Percentiles rank a stretch among this genome's conserved stretches.
Conservation (phyloP, 2,329 filamentous ascomycete genomes). For the Fusarium secorum region DNA sequence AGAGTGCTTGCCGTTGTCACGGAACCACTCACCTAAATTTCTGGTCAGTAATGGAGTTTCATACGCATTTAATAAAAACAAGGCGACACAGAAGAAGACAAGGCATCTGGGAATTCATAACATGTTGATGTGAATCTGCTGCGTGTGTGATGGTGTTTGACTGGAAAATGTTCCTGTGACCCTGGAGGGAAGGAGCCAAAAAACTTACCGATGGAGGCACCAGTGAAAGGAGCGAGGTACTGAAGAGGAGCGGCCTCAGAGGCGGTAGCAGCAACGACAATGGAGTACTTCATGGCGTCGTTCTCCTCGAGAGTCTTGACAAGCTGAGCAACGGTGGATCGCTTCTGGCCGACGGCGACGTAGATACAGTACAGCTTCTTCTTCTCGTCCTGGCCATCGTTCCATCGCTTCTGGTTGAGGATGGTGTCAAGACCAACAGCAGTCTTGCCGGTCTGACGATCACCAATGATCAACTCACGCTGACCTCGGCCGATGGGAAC, state of each 20-base stretch:
- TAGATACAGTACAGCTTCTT: constrained; percentile 99
- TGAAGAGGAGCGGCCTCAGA: constrained; percentile 96
- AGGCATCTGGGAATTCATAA: not conserved
- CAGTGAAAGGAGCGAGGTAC: constrained; percentile 94
- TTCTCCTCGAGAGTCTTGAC: constrained; percentile 99
- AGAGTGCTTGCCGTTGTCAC: constrained; percentile 87
- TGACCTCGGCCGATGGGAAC: constrained; percentile 99
- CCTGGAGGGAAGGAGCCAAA: rapidly evolving
- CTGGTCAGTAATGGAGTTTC: not conserved
- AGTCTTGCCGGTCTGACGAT: constrained; percentile 99
- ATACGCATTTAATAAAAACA: not conserved
- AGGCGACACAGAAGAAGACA: not conserved
- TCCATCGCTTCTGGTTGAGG: constrained; percentile 99
- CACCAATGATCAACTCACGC: constrained; percentile 99
- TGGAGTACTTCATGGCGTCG: constrained; percentile 98
- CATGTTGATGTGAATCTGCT: not conserved
- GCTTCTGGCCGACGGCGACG: constrained; percentile 99
- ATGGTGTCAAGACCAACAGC: constrained; percentile 98
- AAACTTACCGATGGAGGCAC: constrained; percentile 51
- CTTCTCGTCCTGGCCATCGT: constrained; percentile 82
- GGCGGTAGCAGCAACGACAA: constrained; percentile 93
- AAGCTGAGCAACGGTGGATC: constrained; percentile 97
- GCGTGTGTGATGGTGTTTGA: not conserved
- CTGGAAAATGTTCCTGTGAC: not conserved
- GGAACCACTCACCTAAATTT: constrained; percentile 72